Conservation (phyloP, 768 basidiomycete genomes). For the Infundibulicybe gibba region DNA sequence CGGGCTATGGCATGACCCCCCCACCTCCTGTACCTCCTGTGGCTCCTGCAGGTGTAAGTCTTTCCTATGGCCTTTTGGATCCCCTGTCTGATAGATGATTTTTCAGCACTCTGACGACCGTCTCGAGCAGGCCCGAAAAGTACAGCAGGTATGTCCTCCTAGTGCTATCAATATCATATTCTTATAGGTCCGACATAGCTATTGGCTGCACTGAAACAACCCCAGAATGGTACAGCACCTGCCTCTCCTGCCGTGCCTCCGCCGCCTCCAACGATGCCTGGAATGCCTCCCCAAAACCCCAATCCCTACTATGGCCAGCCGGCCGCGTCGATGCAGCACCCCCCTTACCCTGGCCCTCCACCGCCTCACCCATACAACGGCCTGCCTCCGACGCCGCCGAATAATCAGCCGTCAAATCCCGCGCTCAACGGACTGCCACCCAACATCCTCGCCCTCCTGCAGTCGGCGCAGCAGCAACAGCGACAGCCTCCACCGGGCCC, state of each 20-base stretch:
- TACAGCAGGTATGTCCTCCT: conserved; percentile 58
- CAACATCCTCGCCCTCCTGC: conserved; percentile 66
- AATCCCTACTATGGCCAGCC: conserved; percentile 20
- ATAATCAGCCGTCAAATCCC: conserved; percentile 31
- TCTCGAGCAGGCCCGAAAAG: conserved; percentile 82
- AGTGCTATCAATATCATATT: not conserved
- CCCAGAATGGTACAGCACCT: conserved; percentile 34
- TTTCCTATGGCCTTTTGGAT: not conserved
- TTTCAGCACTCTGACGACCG: conserved; percentile 65
- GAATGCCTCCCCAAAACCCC: conserved; percentile 33
- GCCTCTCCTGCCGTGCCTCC: conserved; percentile 28
- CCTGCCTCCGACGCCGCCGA: conserved; percentile 15
- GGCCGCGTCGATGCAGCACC: conserved; percentile 14
- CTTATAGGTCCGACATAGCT: conserved; percentile 30
- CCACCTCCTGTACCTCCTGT: conserved; percentile 23
- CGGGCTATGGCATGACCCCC: conserved; percentile 25
- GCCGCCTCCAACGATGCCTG: conserved; percentile 22
- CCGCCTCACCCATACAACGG: conserved; percentile 21
- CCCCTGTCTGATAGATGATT: conserved; percentile 1
- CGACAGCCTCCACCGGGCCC: conserved; percentile 26
- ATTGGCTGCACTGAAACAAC: conserved; percentile 77
- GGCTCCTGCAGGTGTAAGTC: conserved; percentile 16
- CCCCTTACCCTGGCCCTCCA: conserved; percentile 10
- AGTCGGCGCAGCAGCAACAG: conserved; percentile 47
- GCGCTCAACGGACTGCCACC: conserved; percentile 51